These are phyloP conservation scores for Ophiostoma fasciatum DNA, from an alignment of 2,329 filamentous ascomycete species.

Conservation along the genomic window DNA sequence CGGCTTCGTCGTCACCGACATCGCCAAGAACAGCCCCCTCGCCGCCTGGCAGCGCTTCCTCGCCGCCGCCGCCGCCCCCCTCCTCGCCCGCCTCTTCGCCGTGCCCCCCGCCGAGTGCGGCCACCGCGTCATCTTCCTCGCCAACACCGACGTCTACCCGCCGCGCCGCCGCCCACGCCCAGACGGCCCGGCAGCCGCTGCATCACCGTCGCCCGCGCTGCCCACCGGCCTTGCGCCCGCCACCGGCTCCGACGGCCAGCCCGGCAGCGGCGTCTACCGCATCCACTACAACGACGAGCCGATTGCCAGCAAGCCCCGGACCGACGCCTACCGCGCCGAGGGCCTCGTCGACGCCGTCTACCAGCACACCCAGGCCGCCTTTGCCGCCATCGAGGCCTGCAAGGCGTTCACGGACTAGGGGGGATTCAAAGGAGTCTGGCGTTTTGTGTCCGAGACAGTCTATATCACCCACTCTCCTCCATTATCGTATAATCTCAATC, in stretches of 20 bases:
- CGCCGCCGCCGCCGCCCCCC: no score
- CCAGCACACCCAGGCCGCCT: slow-evolving; percentile 4
- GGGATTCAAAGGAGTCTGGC: background rate
- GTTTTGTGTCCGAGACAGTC: background rate
- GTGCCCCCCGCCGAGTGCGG: slow-evolving; percentile 3
- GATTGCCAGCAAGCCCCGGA: background rate
- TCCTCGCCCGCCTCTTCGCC: no score
- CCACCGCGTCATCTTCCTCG: slow-evolving; percentile 2
- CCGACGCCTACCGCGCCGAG: background rate
- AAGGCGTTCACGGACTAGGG: background rate
- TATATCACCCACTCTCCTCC: no score
- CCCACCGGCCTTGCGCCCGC: background rate
- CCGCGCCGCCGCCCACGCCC: background rate
- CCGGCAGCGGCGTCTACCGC: slow-evolving; percentile 7
- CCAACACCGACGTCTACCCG: background rate
- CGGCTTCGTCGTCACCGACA: slow-evolving; percentile 2
- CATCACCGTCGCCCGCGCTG: background rate
- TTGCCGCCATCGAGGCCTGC: slow-evolving; percentile 1
- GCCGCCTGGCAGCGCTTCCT: no score
- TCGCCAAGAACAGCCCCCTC: background rate
- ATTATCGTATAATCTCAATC: slow-evolving; percentile 9
- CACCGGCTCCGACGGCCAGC: background rate
- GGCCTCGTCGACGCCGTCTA: slow-evolving; percentile 4
- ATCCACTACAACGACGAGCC: slow-evolving; percentile 1
- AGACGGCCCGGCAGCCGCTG: background rate